Evolutionary conservation across 2,329 filamentous ascomycete species (phyloP), one percentile per base, ranked within the genome.

Genomic region (Aspergillus pseudoterreus): DNA sequence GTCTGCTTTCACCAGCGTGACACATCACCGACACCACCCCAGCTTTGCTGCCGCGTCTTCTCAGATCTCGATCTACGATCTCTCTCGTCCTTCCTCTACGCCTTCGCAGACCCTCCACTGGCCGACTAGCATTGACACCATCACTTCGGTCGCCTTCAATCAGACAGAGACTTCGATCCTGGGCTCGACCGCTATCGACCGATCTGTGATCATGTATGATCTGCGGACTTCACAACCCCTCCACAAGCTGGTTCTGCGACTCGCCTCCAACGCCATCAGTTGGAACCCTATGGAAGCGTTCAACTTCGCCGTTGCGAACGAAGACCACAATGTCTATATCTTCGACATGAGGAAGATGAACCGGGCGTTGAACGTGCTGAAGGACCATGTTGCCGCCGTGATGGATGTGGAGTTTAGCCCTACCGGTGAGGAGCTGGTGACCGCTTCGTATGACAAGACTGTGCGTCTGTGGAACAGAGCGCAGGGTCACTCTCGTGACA

Each of bases 281-380:
- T 99, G 92, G 90, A 96, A 96, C 61, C 94, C 94, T 0, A 94
- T 96, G 86, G 92, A 96, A 71, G 88, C 91, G 6, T 95, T 95
- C 78, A 96, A 97, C 74, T 86, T 97, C 65, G 92, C 91, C 14
- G 85, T 92, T 27, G 94, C 90, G 11, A 95, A 88, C 61, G 94
- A 99, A 76, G 94, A 97, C 66, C 92, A 96, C 75, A 95, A 95
- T 70, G 81, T 88, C 58, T 90, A 91, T 66, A 82, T 96, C 54
- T 99, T 99, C 65, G 94, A 99, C 71, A 95, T 95, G 83, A 83
- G 94, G 61, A 92, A 90, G 67, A 87, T 96, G 70, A 85, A 89
- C 60, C 85, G 90, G 56, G 90, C 92, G 0, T 76, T 95, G 54
- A 96, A 97, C 67, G 85, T 96, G 8, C 79, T 95, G 49, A 94